phyloP scores from a whole-genome alignment of 108 stramenopile species.

The Licmophora abbreviata region DNA sequence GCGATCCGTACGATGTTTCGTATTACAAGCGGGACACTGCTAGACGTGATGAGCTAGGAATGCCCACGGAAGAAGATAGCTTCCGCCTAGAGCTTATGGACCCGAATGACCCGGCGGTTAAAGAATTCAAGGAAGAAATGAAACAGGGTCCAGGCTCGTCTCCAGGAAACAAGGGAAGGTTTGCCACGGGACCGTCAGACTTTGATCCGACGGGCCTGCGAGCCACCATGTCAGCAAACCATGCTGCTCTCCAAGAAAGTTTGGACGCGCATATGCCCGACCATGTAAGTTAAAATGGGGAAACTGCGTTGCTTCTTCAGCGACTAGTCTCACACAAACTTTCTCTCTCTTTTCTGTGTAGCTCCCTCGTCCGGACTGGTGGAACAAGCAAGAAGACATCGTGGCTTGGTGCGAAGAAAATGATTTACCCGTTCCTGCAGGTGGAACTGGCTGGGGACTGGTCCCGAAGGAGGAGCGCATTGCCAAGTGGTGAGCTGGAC shows the following conservation, averaged over 20 bases:
- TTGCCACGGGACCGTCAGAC: constrained; percentile 75
- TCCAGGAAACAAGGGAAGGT: constrained; percentile 73
- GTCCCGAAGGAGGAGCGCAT: constrained; percentile 46
- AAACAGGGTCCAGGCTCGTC: constrained; percentile 53
- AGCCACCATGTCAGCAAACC: constrained; percentile 75
- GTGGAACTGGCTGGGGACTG: constrained; percentile 46
- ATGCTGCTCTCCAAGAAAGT: constrained; percentile 42
- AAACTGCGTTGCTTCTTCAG: constrained; percentile 16
- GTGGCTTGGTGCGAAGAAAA: constrained; percentile 73
- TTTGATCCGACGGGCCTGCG: constrained; percentile 77
- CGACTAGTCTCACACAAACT: background rate
- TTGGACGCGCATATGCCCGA: constrained; percentile 80
- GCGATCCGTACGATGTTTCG: constrained; percentile 77
- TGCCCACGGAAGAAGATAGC: constrained; percentile 48
- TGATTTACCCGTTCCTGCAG: constrained; percentile 72
- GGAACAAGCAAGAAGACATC: constrained; percentile 45
- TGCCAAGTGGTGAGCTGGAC: constrained; percentile 80
- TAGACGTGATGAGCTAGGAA: constrained; percentile 47
- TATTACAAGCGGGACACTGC: constrained; percentile 81
- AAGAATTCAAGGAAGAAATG: constrained; percentile 55
- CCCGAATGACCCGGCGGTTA: constrained; percentile 55
- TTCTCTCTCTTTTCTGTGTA: no score
- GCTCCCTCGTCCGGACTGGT: constrained; percentile 66
- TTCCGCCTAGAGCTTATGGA: constrained; percentile 58
- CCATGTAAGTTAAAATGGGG: no score